A percentile compares a stretch with the other conserved stretches of the same genome.
phyloP scores from a whole-genome alignment of 2,329 filamentous ascomycete genomes.

The Bipolaris bicolor region DNA sequence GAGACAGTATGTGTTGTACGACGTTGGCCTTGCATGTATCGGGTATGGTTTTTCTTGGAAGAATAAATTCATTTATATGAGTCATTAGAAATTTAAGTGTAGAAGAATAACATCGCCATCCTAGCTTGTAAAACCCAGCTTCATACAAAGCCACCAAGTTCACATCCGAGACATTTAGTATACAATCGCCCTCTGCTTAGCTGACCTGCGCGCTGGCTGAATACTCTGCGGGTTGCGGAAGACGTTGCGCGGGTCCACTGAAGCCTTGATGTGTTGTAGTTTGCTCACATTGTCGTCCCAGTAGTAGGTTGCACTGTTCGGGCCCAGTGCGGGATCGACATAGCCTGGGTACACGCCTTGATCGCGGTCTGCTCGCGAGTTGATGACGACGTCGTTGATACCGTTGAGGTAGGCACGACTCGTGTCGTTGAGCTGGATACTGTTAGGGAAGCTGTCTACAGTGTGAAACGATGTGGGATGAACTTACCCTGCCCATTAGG shows the following conservation, averaged over 20 bases:
- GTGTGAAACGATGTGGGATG: background rate
- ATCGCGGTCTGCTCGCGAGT: conserved; percentile 37
- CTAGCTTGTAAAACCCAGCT: background rate
- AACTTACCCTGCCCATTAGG: conserved; percentile 29
- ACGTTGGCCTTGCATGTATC: too few species aligned
- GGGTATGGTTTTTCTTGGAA: too few species aligned
- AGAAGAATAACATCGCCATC: background rate
- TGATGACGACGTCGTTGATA: conserved; percentile 49
- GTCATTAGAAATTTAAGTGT: too few species aligned
- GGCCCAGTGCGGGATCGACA: conserved; percentile 56
- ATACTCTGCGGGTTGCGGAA: conserved; percentile 48
- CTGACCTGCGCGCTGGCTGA: conserved; percentile 22
- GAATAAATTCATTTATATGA: too few species aligned
- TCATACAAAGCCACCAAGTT: too few species aligned
- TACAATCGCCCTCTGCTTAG: background rate
- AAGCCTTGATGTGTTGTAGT: conserved; percentile 49
- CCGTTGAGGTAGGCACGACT: conserved; percentile 50
- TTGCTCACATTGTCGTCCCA: conserved; percentile 50
- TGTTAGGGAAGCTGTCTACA: background rate
- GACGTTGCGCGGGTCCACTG: conserved; percentile 49
- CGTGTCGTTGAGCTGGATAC: conserved; percentile 33
- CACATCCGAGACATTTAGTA: background rate
- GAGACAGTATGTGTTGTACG: too few species aligned
- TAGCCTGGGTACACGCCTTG: conserved; percentile 61
- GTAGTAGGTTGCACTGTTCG: conserved; percentile 54